A percentile compares a stretch with the other conserved stretches of the same genome.
Conservation (phyloP, 2,329 filamentous ascomycete genomes). For the Hypoxylon sp. region DNA sequence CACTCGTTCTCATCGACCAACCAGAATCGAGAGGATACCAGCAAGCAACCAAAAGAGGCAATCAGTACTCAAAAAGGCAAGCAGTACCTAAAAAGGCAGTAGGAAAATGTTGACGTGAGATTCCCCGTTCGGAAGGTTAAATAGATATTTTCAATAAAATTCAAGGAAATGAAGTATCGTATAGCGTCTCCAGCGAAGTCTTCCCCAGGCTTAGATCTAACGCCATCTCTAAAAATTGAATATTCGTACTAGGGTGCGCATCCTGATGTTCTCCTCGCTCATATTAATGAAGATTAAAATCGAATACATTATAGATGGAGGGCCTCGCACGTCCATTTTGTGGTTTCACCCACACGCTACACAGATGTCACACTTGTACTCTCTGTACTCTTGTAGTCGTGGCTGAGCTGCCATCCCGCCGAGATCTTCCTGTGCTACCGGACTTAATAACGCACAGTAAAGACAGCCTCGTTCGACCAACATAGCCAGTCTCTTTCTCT, state of each 20-base stretch:
- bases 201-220: slow-evolving; percentile 9
- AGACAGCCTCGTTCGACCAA: background rate
- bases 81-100: slow-evolving; percentile 11
- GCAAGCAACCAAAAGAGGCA: slow-evolving; percentile 8
- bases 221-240: slow-evolving; percentile 6
- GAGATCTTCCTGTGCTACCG: slow-evolving; percentile 12
- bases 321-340: slow-evolving; percentile 6
- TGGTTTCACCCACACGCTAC: slow-evolving; percentile 1
- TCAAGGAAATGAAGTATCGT: slow-evolving; percentile 12
- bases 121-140: slow-evolving; percentile 14
- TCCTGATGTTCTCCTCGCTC: slow-evolving; percentile 12
- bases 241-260: slow-evolving; percentile 7
- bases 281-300: background rate
- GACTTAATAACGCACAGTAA: slow-evolving; percentile 10
- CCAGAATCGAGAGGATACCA: slow-evolving; percentile 7
- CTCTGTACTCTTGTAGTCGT: slow-evolving; percentile 8
- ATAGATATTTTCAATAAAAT: slow-evolving; percentile 1
- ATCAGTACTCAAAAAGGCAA: slow-evolving; percentile 18
- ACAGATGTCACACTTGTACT: slow-evolving; percentile 2
- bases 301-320: slow-evolving; percentile 20
- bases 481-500: background rate
- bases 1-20: slow-evolving; percentile 8
- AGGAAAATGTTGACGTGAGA: slow-evolving; percentile 11
- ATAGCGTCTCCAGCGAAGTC: slow-evolving; percentile 2
- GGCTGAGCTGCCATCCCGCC: slow-evolving; percentile 22